Evolutionary conservation across 331 rosid species (phyloP).

Genomic region (Arachis monticola): DNA sequence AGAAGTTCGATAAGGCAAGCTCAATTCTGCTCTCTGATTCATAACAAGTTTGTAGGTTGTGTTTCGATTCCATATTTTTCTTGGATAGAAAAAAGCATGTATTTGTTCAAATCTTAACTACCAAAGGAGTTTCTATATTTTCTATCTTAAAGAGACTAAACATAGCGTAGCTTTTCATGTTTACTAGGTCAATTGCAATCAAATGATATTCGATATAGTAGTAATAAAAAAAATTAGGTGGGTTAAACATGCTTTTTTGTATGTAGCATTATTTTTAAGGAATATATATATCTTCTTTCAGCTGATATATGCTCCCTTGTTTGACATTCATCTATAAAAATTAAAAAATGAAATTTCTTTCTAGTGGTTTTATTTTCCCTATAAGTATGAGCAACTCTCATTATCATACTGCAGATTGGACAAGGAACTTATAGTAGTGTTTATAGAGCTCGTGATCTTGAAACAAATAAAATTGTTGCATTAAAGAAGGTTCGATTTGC

Average conservation of each 20-base stretch:
- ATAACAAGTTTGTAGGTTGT: no score
- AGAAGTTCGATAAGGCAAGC: slow-evolving; percentile 77
- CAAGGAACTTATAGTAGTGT: slow-evolving; percentile 97
- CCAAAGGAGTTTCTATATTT: no score
- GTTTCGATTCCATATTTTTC: no score
- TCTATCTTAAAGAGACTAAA: no score
- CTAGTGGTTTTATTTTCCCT: not conserved
- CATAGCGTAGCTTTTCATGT: not conserved
- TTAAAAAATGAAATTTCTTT: not conserved
- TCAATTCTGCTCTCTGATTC: not conserved
- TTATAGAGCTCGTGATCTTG: slow-evolving; percentile 84
- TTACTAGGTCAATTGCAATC: not conserved
- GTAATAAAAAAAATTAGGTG: not conserved
- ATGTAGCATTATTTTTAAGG: not conserved
- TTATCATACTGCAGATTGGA: slow-evolving; percentile 63
- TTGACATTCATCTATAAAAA: not conserved
- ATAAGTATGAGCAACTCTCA: slow-evolving; percentile 2
- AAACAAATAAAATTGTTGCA: slow-evolving; percentile 76
- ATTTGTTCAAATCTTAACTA: no score
- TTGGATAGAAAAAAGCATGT: no score
- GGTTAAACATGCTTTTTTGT: not conserved
- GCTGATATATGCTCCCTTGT: not conserved
- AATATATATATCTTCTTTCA: slow-evolving; percentile 2
- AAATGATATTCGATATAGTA: not conserved
- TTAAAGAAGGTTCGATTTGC: slow-evolving; percentile 88